phyloP scores from a whole-genome alignment of 345 rosid species.

The Pugionium cornutum region DNA sequence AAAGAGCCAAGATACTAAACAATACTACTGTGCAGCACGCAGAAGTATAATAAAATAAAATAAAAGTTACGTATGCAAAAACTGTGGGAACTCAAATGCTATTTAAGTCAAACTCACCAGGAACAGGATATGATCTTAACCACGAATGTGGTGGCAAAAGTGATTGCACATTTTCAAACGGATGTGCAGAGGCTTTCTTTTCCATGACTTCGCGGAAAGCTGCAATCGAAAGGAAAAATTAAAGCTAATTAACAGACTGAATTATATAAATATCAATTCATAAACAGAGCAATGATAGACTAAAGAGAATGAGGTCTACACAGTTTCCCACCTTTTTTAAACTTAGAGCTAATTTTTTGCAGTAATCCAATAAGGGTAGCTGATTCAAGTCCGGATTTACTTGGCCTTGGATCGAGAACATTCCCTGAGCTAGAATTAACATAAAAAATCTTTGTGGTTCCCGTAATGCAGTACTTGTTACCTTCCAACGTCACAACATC shows the following conservation, averaged over 20 bases:
- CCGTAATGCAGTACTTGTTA: conserved; percentile 75
- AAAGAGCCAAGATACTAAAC: too few relatives aligned
- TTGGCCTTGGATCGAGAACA: conserved; percentile 80
- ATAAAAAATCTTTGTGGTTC: conserved; percentile 81
- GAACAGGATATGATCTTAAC: conserved; percentile 78
- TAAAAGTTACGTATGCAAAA: too few relatives aligned
- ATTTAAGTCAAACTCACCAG: conserved; percentile 59
- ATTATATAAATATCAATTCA: conserved; percentile 17
- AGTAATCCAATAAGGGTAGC: conserved; percentile 84
- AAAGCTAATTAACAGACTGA: conserved; percentile 5
- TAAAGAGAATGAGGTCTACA: conserved; percentile 2
- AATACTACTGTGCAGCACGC: neutral
- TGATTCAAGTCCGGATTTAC: conserved; percentile 75
- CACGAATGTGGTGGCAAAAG: conserved; percentile 92
- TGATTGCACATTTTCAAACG: conserved; percentile 97
- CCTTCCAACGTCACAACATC: conserved; percentile 90
- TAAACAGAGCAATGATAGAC: conserved; percentile 1
- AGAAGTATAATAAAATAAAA: too few relatives aligned
- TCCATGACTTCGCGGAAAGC: conserved; percentile 95
- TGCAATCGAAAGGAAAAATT: conserved; percentile 37
- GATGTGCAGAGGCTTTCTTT: conserved; percentile 93
- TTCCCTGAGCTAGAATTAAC: conserved; percentile 84
- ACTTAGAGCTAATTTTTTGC: conserved; percentile 87
- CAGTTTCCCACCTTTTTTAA: conserved; percentile 72
- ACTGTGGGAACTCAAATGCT: neutral